phyloP scores from a whole-genome alignment of 139 green algal genomes.

The Micromonas pusilla region DNA sequence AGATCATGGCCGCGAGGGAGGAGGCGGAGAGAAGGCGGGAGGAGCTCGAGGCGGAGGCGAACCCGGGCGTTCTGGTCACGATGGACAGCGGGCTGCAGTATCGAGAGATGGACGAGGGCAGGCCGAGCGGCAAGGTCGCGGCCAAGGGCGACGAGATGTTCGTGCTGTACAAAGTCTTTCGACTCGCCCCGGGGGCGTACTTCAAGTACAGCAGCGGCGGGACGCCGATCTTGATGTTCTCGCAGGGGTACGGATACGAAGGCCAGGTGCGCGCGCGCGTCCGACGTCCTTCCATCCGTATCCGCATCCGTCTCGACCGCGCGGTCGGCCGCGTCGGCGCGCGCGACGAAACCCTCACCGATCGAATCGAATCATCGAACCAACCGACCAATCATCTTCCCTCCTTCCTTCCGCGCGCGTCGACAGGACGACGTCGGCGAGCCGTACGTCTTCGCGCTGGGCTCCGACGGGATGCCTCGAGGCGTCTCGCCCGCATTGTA shows the following conservation, averaged over 20 bases:
- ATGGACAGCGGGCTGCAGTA: constrained; percentile 41
- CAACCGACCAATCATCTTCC: no score
- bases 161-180: constrained; percentile 57
- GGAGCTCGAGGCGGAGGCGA: neutral
- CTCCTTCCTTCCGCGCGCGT: no score
- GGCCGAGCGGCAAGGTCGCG: neutral
- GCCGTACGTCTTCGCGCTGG: constrained; percentile 44
- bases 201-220: constrained; percentile 62
- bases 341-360: no score
- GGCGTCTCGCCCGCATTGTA: constrained; percentile 45
- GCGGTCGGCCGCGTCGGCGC: no score
- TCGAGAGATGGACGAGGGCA: constrained; percentile 43
- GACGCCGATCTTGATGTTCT: constrained; percentile 60
- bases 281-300: no score
- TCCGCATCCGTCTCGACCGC: no score
- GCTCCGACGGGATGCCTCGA: constrained; percentile 39
- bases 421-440: constrained; percentile 17
- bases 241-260: constrained; percentile 54
- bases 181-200: constrained; percentile 56
- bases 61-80: constrained; percentile 35
- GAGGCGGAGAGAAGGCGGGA: neutral
- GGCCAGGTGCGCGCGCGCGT: constrained; percentile 26
- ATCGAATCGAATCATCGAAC: no score
- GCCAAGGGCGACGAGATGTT: constrained; percentile 28
- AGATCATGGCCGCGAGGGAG: neutral